Conservation (phyloP, 2,329 filamentous ascomycete species). For the Stachybotrys chlorohalonatus region DNA sequence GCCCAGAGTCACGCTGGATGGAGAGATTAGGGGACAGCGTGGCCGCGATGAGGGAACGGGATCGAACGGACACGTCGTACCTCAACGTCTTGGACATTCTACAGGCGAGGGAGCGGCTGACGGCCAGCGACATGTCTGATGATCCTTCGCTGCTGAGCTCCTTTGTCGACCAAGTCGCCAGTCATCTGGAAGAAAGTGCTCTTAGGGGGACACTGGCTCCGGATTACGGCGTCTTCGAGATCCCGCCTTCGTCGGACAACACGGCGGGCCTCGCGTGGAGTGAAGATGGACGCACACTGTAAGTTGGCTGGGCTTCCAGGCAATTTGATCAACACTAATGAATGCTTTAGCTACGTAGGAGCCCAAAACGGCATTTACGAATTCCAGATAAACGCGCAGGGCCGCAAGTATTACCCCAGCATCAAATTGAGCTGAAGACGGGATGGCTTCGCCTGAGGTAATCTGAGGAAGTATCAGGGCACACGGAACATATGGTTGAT, state of each 20-base stretch:
- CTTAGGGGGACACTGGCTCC: constrained; percentile 19
- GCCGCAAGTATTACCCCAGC: constrained; percentile 50
- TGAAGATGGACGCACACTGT: constrained; percentile 50
- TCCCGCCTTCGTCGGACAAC: constrained; percentile 41
- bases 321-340: constrained; percentile 9
- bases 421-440: constrained; percentile 38
- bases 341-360: constrained; percentile 43
- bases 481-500: neutral
- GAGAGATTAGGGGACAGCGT: constrained; percentile 26
- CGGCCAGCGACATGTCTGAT: constrained; percentile 21
- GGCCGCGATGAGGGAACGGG: constrained; percentile 24
- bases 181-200: constrained; percentile 27
- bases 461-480: neutral
- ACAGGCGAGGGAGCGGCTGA: constrained; percentile 21
- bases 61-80: constrained; percentile 25
- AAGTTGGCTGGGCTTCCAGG: constrained; percentile 18
- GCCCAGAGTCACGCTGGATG: constrained; percentile 21
- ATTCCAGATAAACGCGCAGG: constrained; percentile 55
- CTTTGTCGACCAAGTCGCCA: constrained; percentile 26
- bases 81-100: constrained; percentile 28
- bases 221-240: constrained; percentile 32
- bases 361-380: constrained; percentile 70
- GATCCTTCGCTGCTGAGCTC: constrained; percentile 26
- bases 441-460: neutral
- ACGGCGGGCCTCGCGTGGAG: constrained; percentile 56